Conservation (phyloP, 2,329 filamentous ascomycete species). For the Talaromyces albobiverticillius region DNA sequence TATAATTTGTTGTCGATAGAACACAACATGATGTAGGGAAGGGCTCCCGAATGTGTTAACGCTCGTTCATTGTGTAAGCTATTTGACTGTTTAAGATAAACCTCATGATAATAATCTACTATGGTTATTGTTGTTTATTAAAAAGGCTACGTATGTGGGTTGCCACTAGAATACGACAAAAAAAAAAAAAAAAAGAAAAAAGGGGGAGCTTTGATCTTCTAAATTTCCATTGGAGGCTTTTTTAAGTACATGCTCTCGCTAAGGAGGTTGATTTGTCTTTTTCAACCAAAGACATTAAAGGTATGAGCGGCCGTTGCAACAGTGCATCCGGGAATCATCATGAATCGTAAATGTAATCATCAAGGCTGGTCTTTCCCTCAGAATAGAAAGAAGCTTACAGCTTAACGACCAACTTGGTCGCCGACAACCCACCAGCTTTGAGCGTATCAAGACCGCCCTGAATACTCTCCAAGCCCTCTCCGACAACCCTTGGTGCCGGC, state of each 20-base stretch:
- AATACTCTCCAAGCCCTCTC: constrained; percentile 41
- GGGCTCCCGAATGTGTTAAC: too few species aligned
- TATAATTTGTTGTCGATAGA: too few species aligned
- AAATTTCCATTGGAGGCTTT: neutral
- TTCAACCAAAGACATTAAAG: neutral
- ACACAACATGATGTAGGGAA: too few species aligned
- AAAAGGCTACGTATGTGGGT: too few species aligned
- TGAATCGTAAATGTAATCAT: neutral
- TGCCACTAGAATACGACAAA: too few species aligned
- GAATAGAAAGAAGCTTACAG: neutral
- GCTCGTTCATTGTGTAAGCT: too few species aligned
- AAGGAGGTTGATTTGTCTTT: neutral
- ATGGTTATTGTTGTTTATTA: too few species aligned
- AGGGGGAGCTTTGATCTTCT: too few species aligned
- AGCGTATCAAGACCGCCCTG: constrained; percentile 40
- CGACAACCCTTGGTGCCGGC: constrained; percentile 40
- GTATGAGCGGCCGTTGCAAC: neutral
- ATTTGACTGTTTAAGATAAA: too few species aligned
- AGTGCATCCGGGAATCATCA: neutral
- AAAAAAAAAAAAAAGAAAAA: too few species aligned
- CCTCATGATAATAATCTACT: too few species aligned
- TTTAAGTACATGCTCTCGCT: neutral
- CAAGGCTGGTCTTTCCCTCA: neutral
- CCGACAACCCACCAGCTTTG: constrained; percentile 37
- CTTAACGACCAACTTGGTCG: constrained; percentile 41